Evolutionary conservation across 208 protist species (phyloP).

Genomic region (Wallacemonas sp.): DNA sequence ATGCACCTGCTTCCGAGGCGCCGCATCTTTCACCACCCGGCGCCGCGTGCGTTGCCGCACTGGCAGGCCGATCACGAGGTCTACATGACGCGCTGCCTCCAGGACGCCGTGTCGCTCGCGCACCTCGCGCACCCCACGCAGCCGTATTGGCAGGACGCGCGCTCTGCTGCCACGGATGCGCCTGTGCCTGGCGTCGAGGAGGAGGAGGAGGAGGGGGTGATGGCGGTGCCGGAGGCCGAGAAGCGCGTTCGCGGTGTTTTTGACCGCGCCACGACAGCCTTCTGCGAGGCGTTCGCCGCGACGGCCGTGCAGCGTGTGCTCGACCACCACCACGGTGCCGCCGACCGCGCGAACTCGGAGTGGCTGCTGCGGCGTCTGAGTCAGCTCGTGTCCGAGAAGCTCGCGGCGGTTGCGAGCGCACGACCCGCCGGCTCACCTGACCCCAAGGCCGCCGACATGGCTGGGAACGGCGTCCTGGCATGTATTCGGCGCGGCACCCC

Average conservation of each 20-base stretch:
- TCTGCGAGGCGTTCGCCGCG: conserved; percentile 28
- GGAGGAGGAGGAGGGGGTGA: no score
- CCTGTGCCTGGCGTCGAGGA: neutral
- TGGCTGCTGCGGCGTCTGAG: conserved; percentile 35
- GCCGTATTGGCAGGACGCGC: neutral
- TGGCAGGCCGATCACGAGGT: conserved; percentile 8
- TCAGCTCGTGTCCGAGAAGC: neutral
- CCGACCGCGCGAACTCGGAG: conserved; percentile 41
- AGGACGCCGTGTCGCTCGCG: neutral
- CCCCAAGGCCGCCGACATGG: no score
- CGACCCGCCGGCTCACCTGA: no score
- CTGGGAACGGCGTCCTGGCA: conserved; percentile 41
- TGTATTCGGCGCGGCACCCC: conserved; percentile 45
- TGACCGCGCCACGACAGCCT: conserved; percentile 33
- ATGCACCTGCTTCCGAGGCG: neutral
- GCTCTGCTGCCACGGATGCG: no score
- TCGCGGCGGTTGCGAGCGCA: conserved; percentile 16
- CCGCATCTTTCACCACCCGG: conserved; percentile 1
- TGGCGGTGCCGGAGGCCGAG: conserved; percentile 19
- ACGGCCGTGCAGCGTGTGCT: conserved; percentile 22
- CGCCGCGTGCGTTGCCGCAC: conserved; percentile 4
- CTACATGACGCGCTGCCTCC: conserved; percentile 13
- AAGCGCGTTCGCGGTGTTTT: conserved; percentile 41
- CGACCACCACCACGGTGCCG: conserved; percentile 13
- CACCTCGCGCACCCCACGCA: neutral